Conservation (phyloP, 2,329 filamentous ascomycete species). For the Berkeleyomyces basicola region DNA sequence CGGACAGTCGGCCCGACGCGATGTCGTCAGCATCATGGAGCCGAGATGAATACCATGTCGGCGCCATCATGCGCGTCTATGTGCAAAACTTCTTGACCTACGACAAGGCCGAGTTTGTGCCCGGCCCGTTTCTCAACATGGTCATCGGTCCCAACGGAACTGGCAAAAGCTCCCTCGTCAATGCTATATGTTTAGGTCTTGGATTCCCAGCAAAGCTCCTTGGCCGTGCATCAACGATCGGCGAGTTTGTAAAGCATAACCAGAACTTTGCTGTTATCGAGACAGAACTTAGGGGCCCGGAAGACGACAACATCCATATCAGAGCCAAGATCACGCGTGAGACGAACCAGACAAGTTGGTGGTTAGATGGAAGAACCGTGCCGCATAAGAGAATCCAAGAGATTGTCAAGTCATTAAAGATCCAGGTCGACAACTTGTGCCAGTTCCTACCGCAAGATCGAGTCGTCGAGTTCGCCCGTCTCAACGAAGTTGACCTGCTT, state of each 20-base stretch:
- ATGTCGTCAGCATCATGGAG: conserved; percentile 15
- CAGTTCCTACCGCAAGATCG: conserved; percentile 94
- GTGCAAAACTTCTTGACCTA: conserved; percentile 91
- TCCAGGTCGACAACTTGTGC: conserved; percentile 94
- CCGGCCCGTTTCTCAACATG: conserved; percentile 92
- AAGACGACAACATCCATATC: conserved; percentile 53
- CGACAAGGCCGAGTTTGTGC: conserved; percentile 75
- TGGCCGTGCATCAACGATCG: conserved; percentile 67
- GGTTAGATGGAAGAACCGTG: conserved; percentile 49
- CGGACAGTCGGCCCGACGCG: conserved; percentile 10
- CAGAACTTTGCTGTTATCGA: conserved; percentile 64
- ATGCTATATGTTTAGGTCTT: conserved; percentile 84
- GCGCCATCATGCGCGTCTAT: conserved; percentile 75
- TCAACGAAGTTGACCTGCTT: conserved; percentile 67
- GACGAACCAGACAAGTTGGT: conserved; percentile 67
- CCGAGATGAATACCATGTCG: conserved; percentile 40
- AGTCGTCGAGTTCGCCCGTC: conserved; percentile 79
- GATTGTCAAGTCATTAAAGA: conserved; percentile 56
- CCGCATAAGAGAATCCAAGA: conserved; percentile 48
- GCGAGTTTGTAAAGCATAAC: conserved; percentile 89
- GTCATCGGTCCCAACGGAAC: conserved; percentile 98
- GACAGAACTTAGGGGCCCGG: conserved; percentile 63
- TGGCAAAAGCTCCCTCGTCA: conserved; percentile 92
- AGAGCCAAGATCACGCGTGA: conserved; percentile 63
- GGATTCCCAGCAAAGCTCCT: conserved; percentile 71